Base-by-base conservation (phyloP, 352 stramenopile genomes). In the Phytophthora vignae region DNA sequence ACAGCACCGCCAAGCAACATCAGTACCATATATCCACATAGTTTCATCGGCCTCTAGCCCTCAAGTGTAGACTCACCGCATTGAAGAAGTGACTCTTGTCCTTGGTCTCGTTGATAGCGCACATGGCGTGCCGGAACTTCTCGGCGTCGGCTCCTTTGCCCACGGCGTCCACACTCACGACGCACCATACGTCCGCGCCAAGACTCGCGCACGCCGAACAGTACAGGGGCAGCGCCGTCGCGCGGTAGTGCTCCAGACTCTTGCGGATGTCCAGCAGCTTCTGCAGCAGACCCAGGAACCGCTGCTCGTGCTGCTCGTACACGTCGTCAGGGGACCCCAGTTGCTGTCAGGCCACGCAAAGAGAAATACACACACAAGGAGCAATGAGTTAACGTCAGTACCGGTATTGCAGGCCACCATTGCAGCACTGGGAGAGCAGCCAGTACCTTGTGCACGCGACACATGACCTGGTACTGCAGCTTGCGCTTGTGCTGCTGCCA, bases 1-100 rank as follows among this genome's bases (percentile, higher is more conserved):
- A 12, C 52, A 63, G 8, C 22, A 50, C 11, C 1, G 36, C 36
- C 17, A 12, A 42, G 4, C 36, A 42, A 11, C 36, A 42, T 42
- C 2, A 42, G 36, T 17, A 11, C 0, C 53, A 29, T 9, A 64
- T 4, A 53, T 9, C 40, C 40, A n/a, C 17, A 21, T n/a, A 63
- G 15, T 49, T 15, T 69, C 25, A 42, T 21, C 44, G 12, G 14
- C 19, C 15, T 36, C 27, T 14, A 44, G 22, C n/a, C 27, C 31
- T 8, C 12, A 36, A 22, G 0, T 25, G 3, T 6, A 22, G 19
- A 56, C 61, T 21, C 25, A 92, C 87, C 54, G 85, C 85, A 60
- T 90, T 92, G 71, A 91, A 90, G 46, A 85, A 89, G 67, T 92
- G 84, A 66, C 79, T 91, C 53, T 92, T 94, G 52, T 91, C 85